A percentile compares a stretch with the other conserved stretches of the same genome.
Evolutionary conservation across 139 green algal genomes (phyloP).

Genomic region (Chlorella vulgaris): DNA sequence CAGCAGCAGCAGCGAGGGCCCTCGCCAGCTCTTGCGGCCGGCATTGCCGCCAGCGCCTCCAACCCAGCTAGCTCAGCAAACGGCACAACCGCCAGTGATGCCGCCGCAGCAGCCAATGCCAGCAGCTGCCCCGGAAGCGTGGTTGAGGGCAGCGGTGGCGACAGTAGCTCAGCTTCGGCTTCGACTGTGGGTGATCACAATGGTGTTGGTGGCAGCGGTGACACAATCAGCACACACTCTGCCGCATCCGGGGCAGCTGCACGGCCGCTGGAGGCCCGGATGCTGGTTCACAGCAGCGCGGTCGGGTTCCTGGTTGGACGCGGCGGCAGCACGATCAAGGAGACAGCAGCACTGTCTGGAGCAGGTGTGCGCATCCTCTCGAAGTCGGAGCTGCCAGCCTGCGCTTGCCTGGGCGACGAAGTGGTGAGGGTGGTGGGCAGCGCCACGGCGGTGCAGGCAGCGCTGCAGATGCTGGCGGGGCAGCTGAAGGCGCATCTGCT

Average conservation of each 20-base stretch:
- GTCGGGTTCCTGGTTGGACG: conserved; percentile 40
- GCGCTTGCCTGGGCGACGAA: conserved; percentile 44
- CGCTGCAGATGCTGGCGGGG: conserved; percentile 35
- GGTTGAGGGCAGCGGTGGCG: not conserved
- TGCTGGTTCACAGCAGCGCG: conserved; percentile 24
- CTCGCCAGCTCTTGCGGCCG: too few relatives aligned
- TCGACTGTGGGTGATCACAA: not conserved
- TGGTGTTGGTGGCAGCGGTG: too few relatives aligned
- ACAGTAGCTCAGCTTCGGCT: not conserved
- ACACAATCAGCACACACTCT: too few relatives aligned
- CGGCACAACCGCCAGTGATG: not conserved
- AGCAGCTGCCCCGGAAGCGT: not conserved
- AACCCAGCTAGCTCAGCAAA: not conserved
- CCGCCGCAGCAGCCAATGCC: not conserved
- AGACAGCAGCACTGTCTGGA: not conserved
- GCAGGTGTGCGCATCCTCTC: conserved; percentile 31
- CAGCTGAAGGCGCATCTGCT: conserved; percentile 37
- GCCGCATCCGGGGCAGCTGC: not conserved
- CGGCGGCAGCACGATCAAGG: conserved; percentile 34
- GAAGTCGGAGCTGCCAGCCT: conserved; percentile 37
- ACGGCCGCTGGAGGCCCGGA: conserved; percentile 2
- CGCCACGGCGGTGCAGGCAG: not conserved
- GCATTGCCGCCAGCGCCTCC: not conserved
- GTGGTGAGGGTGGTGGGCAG: conserved; percentile 32
- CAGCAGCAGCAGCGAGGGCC: not conserved